Evolutionary conservation across 2,329 filamentous ascomycete species (phyloP).

Genomic region (Sporothrix brasiliensis): DNA sequence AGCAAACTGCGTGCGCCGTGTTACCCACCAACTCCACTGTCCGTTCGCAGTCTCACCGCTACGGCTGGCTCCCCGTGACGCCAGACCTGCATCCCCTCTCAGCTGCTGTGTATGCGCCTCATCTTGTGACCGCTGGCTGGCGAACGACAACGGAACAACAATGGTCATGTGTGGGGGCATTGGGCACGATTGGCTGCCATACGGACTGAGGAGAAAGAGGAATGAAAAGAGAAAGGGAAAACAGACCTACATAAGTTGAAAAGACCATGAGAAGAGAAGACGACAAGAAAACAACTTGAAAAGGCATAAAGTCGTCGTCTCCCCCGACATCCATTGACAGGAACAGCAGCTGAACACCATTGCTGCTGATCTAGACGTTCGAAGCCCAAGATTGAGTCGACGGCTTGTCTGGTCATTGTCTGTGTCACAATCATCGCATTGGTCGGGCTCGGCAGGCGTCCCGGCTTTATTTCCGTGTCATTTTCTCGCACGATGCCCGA

Average conservation of each 20-base stretch:
- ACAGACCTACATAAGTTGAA: background rate
- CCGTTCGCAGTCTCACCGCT: background rate
- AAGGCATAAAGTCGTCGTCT: background rate
- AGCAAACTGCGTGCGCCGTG: background rate
- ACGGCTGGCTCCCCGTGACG: conserved; percentile 21
- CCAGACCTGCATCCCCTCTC: conserved; percentile 7
- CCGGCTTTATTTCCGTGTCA: background rate
- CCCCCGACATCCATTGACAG: background rate
- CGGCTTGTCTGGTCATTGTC: background rate
- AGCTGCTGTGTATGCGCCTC: background rate
- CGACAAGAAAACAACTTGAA: background rate
- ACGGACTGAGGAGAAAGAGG: background rate
- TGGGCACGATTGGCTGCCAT: conserved; percentile 9
- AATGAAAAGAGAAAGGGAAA: conserved; percentile 5
- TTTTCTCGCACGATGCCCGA: conserved; percentile 12
- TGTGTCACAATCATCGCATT: background rate
- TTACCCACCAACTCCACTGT: background rate
- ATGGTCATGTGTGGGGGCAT: conserved; percentile 24
- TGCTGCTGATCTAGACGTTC: background rate
- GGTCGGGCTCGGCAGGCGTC: background rate
- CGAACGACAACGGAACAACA: conserved; percentile 26
- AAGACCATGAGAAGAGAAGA: background rate
- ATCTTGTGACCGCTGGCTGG: conserved; percentile 20
- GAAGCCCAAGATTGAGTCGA: background rate
- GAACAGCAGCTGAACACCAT: background rate